Evolutionary conservation across 1,284 basidiomycete species (phyloP).

Genomic region (Phylloboletellus chloephorus): DNA sequence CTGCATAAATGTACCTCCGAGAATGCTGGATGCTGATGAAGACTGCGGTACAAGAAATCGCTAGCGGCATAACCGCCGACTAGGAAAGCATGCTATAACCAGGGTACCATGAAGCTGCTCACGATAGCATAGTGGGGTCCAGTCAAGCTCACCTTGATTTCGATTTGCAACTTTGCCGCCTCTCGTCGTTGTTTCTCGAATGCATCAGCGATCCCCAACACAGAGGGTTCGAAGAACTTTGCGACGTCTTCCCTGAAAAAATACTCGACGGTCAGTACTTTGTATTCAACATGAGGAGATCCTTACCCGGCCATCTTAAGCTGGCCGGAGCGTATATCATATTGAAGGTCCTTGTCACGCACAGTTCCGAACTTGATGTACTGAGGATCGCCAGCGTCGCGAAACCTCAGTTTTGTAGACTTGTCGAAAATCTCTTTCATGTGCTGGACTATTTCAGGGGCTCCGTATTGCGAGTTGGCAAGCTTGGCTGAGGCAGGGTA

Average conservation of each 20-base stretch:
- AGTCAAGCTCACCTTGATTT: no score
- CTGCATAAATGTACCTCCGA: conserved; percentile 31
- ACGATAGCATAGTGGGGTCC: no score
- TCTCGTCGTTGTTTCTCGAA: conserved; percentile 33
- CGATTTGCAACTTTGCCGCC: no score
- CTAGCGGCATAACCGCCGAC: conserved; percentile 50
- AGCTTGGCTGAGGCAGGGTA: no score
- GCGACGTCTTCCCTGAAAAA: conserved; percentile 37
- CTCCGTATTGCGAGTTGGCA: conserved; percentile 27
- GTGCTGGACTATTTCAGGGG: conserved; percentile 35
- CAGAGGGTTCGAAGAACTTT: conserved; percentile 43
- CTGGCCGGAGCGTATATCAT: conserved; percentile 44
- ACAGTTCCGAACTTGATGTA: conserved; percentile 48
- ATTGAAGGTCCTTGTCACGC: conserved; percentile 40
- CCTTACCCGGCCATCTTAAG: conserved; percentile 40
- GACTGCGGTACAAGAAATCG: conserved; percentile 41
- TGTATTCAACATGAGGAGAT: no score
- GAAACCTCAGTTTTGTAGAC: conserved; percentile 45
- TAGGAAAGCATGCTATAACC: conserved; percentile 32
- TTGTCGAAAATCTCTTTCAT: conserved; percentile 48
- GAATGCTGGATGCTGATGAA: conserved; percentile 32
- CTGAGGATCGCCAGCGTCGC: conserved; percentile 37
- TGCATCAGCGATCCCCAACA: conserved; percentile 38
- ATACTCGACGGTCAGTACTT: no score
- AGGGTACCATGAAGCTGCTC: not conserved